Evolutionary conservation across 805 yeast genomes (phyloP), one percentile per base, ranked within the genome.

Genomic region (Lachancea nothofagi): DNA sequence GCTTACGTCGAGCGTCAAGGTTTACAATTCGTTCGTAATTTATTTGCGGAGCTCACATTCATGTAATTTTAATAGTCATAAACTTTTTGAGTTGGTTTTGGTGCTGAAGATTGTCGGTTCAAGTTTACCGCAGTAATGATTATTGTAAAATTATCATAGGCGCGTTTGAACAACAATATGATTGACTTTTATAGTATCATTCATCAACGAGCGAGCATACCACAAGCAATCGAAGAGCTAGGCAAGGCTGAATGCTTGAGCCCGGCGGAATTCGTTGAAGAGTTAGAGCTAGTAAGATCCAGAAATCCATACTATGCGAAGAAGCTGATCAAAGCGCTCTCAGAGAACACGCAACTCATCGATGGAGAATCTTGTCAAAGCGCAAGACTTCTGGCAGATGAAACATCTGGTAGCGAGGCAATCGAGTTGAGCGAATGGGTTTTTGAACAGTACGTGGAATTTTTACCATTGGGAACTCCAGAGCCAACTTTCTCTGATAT

Each of bases 241-340:
- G 22, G 10, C 4, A 23, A 15, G n/a, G 33, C 33, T 17, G 21
- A 8, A n/a, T 5, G 14, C 20, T 5, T 24, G 8, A 23, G 20
- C 22, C 9, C 33, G 13, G 17, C 2, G 3, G 29, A 29, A 5
- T 52, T 65, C 5, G 30, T 57, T 1, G 15, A 26, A 1, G 47
- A 53, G 2, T 36, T 65, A 4, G 23, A 36, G 2, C 18, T 28
- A 8, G 55, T 63, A 12, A 28, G 49, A 12, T n/a, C 40, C 3
- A 34, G 50, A n/a, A 81, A 80, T 54, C 67, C 75, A 9, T 68
- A 67, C 57, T 81, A 81, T 50, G 67, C 68, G 31, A 74, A 71
- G 48, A 44, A 51, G 5, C 67, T 78, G 23, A 48, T 78, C 9
- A 67, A 71, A 36, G 55, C 50, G 14, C 59, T 75, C 14, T 64